Base-by-base conservation (phyloP, 1,139 yeast genomes). In the Hyphopichia pseudoburtonii region DNA sequence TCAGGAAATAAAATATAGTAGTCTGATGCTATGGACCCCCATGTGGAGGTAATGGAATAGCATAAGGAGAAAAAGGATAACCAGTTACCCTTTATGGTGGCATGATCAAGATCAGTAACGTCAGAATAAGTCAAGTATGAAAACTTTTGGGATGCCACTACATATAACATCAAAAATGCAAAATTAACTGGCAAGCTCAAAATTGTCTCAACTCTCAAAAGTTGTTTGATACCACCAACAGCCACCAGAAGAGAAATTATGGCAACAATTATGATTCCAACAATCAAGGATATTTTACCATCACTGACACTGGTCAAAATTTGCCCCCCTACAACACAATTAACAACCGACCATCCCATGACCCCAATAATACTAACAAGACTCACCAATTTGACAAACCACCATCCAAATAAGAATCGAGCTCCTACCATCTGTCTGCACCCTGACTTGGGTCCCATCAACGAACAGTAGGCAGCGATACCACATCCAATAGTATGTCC, bases 351-450 rank as follows among this genome's bases (percentile, higher is more conserved):
- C 73, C 73, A 67, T 3, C 73, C 73, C 17, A 62, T 46, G 4
- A 62, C 64, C n/a, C 71, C 70, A 28, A 66, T 50, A 17, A 65
- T 60, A 39, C 66, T 57, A 17, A 66, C 50, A 4, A 66, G 30
- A 5, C 68, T 59, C 3, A 66, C 64, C 21, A 64, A 46, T 43
- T 61, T 60, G 12, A 65, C 66, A 2, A 64, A 65, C 71, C 71
- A 66, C 42, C 54, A 55, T 3, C 73, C 73, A 45, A 66, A 66
- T 15, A 66, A 51, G 39, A 64, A 63, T 36, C 70, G 48, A 8
- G 72, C 70, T 33, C 66, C 57, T 1, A 66, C 71, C 57, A 66
- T 65, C 44, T 67, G 73, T 33, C 73, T 54, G 39, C 70, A 65
- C 1, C 73, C 73, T 1, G 71, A 65, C 38, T 56, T 51, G 9